phyloP scores from a whole-genome alignment of 805 yeast genomes.

The Kluyveromyces wickerhamii region DNA sequence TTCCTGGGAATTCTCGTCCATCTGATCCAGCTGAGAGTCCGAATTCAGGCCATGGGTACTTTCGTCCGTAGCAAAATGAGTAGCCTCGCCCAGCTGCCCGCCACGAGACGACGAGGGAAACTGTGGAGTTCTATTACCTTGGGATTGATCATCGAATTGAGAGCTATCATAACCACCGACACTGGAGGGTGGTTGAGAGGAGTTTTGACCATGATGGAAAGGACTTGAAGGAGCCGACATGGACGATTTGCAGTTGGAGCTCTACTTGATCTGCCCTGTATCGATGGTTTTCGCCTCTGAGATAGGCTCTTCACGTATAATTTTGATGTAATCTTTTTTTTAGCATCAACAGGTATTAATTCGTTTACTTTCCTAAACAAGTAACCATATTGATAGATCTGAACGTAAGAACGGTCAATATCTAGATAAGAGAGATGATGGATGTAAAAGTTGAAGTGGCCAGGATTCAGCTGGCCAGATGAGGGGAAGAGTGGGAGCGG shows the following conservation, averaged over 20 bases:
- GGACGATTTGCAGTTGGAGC: too few relatives aligned
- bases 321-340: too few relatives aligned
- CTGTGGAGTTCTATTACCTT: slow-evolving; percentile 8
- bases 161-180: slow-evolving; percentile 5
- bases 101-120: slow-evolving; percentile 26
- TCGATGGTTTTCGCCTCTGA: too few relatives aligned
- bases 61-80: slow-evolving; percentile 20
- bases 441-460: too few relatives aligned
- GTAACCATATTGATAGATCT: too few relatives aligned
- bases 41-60: slow-evolving; percentile 8
- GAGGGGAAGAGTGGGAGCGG: too few relatives aligned
- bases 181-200: slow-evolving; percentile 5
- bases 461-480: too few relatives aligned
- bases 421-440: too few relatives aligned
- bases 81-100: slow-evolving; percentile 24
- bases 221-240: slow-evolving; percentile 6
- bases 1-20: slow-evolving; percentile 7
- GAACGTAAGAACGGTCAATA: too few relatives aligned
- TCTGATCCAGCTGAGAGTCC: slow-evolving; percentile 11
- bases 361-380: too few relatives aligned
- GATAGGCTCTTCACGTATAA: too few relatives aligned
- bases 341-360: too few relatives aligned
- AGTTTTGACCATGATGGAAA: slow-evolving; percentile 4
- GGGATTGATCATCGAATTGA: slow-evolving; percentile 6
- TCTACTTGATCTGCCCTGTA: not conserved